A percentile compares a stretch with the other conserved stretches of the same genome.
phyloP scores from a whole-genome alignment of 1,139 yeast genomes.

The Groenewaldozyma auringiensis region DNA sequence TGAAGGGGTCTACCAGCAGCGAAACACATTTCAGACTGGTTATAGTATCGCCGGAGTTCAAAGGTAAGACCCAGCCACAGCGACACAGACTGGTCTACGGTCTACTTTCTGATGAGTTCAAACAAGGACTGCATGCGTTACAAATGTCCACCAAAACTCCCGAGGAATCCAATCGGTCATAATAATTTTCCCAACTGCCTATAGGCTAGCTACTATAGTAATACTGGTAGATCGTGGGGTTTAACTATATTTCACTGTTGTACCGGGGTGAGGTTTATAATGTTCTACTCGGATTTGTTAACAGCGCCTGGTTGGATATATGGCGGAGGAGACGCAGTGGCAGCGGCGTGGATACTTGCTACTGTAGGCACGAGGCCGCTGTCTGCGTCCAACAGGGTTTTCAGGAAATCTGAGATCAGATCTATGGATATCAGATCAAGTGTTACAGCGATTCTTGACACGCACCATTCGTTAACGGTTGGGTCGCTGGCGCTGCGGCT shows the following conservation, averaged over 20 bases:
- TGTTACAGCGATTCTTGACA: not conserved
- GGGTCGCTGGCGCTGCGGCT: constrained; percentile 8
- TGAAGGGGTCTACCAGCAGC: constrained; percentile 63
- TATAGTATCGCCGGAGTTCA: constrained; percentile 62
- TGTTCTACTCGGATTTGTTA: constrained; percentile 4
- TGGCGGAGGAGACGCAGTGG: constrained; percentile 2
- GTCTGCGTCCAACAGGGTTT: too few species aligned
- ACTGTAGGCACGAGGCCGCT: constrained; percentile 12
- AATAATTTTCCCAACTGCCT: constrained; percentile 7
- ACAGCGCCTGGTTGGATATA: constrained; percentile 3
- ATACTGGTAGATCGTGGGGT: not conserved
- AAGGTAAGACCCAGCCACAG: constrained; percentile 59
- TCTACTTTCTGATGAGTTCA: constrained; percentile 64
- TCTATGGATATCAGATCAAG: not conserved
- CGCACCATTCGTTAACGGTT: constrained; percentile 1
- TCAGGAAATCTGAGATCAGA: too few species aligned
- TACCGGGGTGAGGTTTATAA: not conserved
- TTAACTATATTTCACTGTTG: not conserved
- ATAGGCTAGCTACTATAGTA: not conserved
- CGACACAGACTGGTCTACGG: constrained; percentile 75
- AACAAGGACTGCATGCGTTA: constrained; percentile 76
- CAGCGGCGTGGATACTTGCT: constrained; percentile 17
- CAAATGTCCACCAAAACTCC: constrained; percentile 80
- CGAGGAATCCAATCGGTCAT: constrained; percentile 46
- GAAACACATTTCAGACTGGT: constrained; percentile 76